Base-by-base conservation (phyloP, 164 flowering plant genomes). In the Magnolia sinica region DNA sequence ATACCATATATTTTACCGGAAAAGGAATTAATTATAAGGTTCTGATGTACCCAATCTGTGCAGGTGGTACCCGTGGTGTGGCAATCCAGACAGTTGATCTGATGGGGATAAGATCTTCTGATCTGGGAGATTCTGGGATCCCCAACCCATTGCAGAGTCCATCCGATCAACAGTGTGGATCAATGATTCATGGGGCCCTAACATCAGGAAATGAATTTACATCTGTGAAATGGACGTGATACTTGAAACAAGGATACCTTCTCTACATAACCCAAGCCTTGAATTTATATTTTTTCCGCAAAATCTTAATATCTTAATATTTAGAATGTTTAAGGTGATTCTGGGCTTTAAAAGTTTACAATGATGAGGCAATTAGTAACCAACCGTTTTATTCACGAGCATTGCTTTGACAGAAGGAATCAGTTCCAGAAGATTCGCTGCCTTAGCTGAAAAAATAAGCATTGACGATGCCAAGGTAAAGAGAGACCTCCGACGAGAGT, bases 361-460 rank as follows among this genome's bases (percentile, higher is more conserved):
- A 74, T 67, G 24, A 61, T 1, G 59, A 72, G 73, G 69, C n/a
- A 50, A 50, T 55, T 74, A 81, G 18, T 72, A n/a, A 77, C 74
- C 59, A 70, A 92, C 98, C 73, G 83, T 86, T 81, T 74, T 73
- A 66, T 89, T 86, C 71, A 88, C 86, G 79, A 94, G 84, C 22
- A 87, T 79, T 82, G 83, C 89, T 81, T 89, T 90, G 61, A 91
- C 82, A 71, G 71, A 22, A 74, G 89, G 88, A 82, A 90, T 84
- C 55, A 94, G 84, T 73, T 84, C 84, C 3, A 78, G 84, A 72
- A 92, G 79, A 81, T 85, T 84, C 79, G 86, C 83, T 49, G 88
- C 96, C 86, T 85, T 87, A 51, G 96, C 91, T 63, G 91, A 84
- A 79, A 89, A 86, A 64, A 92, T 86, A 71, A 94, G 93, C 97